These are phyloP conservation scores for Talaromyces liani DNA, from an alignment of 495 filamentous ascomycete genomes.

Conservation along the genomic window DNA sequence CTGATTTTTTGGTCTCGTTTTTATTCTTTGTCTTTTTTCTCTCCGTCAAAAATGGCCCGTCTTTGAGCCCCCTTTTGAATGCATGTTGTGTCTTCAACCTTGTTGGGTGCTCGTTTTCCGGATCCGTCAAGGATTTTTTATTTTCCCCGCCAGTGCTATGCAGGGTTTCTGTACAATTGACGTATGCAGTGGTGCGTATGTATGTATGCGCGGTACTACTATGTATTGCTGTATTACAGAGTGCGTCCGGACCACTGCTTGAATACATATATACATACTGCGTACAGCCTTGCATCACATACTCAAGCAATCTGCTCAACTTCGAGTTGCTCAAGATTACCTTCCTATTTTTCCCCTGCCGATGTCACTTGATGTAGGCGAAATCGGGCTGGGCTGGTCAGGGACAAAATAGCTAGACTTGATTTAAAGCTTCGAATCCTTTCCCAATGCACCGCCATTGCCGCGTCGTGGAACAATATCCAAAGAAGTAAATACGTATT, in stretches of 20 bases:
- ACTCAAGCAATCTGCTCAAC: not conserved
- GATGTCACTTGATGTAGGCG: not conserved
- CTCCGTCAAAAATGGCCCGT: not conserved
- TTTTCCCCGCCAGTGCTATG: not conserved
- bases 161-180: not conserved
- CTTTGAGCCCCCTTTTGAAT: not conserved
- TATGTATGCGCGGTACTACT: not conserved
- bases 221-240: not conserved
- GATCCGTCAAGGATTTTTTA: not conserved
- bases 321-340: not conserved
- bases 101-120: not conserved
- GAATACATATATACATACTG: not conserved
- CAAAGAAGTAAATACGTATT: not conserved
- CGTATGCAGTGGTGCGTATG: not conserved
- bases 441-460: not conserved
- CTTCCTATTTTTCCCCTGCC: not conserved
- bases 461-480: not conserved
- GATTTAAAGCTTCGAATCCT: not conserved
- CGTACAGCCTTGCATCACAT: not conserved
- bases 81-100: not conserved
- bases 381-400: not conserved
- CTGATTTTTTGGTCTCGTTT: not conserved
- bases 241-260: not conserved
- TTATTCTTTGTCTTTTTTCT: not conserved
- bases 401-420: not conserved